phyloP scores from a whole-genome alignment of 2,329 filamentous ascomycete species.

The Ophiostoma sp. region DNA sequence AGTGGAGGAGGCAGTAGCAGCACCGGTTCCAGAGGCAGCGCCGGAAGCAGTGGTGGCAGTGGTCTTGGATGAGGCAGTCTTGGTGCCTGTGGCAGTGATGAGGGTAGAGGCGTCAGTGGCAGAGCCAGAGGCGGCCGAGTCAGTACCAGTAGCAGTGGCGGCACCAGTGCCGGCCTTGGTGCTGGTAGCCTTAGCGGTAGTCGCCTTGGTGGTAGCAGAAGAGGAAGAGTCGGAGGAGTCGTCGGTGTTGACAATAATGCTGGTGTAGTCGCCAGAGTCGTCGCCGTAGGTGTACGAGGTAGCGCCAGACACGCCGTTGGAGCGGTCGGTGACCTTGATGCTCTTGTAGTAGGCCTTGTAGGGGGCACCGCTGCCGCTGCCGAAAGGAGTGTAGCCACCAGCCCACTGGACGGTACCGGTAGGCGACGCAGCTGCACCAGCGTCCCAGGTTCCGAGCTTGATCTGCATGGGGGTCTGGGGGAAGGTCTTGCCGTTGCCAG shows the following conservation, averaged over 20 bases:
- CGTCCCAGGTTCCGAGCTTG: conserved; percentile 56
- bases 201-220: conserved; percentile 29
- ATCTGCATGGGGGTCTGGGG: conserved; percentile 66
- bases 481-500: conserved; percentile 50
- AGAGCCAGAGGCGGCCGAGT: conserved; percentile 15
- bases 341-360: conserved; percentile 55
- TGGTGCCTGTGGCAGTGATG: conserved; percentile 28
- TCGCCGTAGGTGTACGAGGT: conserved; percentile 51
- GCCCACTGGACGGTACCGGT: conserved; percentile 62
- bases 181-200: conserved; percentile 31
- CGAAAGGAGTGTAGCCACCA: conserved; percentile 53
- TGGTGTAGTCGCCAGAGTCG: conserved; percentile 45
- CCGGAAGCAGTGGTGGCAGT: background rate
- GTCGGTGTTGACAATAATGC: conserved; percentile 47
- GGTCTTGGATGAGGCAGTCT: conserved; percentile 23
- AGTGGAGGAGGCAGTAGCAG: conserved; percentile 27
- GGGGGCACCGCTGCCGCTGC: conserved; percentile 43
- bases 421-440: conserved; percentile 44
- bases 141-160: conserved; percentile 23
- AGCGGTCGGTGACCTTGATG: conserved; percentile 51
- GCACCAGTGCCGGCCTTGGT: conserved; percentile 22
- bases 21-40: conserved; percentile 11
- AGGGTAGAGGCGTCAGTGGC: conserved; percentile 27
- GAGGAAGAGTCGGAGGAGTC: conserved; percentile 23
- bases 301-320: conserved; percentile 45